Percentiles rank a stretch among this genome's conserved stretches.
These are phyloP conservation scores for Fraxinus sp. DNA, from an alignment of 305 asterid genomes.

Conservation along the genomic window DNA sequence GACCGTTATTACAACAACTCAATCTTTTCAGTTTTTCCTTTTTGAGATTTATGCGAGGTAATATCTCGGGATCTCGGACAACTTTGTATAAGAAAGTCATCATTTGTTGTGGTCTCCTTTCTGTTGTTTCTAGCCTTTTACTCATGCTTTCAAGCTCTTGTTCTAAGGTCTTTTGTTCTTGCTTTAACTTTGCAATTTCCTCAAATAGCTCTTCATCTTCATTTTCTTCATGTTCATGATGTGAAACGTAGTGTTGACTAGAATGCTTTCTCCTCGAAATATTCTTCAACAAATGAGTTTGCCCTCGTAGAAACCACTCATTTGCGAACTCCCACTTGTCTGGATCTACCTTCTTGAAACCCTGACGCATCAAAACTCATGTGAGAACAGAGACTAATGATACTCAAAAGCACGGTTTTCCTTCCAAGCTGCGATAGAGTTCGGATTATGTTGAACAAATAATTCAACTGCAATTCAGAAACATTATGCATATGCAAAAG, in stretches of 20 bases:
- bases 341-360: conserved; percentile 13
- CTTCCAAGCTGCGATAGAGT: not conserved
- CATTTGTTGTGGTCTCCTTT: conserved; percentile 79
- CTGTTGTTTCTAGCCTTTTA: conserved; percentile 74
- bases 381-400: not conserved
- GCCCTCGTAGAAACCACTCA: conserved; percentile 11
- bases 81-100: conserved; percentile 75
- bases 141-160: conserved; percentile 63
- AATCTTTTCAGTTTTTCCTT: conserved; percentile 37
- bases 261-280: conserved; percentile 23
- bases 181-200: conserved; percentile 56
- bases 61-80: conserved; percentile 64
- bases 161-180: conserved; percentile 62
- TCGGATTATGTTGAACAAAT: not conserved
- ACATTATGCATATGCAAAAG: not conserved
- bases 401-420: not conserved
- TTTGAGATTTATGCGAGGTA: conserved; percentile 57
- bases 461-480: not conserved
- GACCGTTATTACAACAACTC: conserved; percentile 13
- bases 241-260: not conserved
- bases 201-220: conserved; percentile 45
- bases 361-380: not conserved
- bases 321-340: conserved; percentile 19
- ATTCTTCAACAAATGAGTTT: conserved; percentile 2
- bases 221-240: conserved; percentile 23